Conservation (phyloP, 1,284 basidiomycete species). For the Mycena sp. region DNA sequence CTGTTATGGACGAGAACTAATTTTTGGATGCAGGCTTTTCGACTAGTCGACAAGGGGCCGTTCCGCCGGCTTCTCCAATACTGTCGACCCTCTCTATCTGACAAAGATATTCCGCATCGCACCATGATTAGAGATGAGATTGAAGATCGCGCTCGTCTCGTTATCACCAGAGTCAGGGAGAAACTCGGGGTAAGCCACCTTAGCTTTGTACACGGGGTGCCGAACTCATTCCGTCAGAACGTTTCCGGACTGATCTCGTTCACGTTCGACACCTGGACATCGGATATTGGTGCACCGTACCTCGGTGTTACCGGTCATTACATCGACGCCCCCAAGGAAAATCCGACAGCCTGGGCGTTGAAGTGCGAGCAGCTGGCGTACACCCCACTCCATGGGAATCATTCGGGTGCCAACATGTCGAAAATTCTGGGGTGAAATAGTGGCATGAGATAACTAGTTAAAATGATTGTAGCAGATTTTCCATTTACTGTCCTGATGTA, state of each 20-base stretch:
- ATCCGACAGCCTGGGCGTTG: constrained; percentile 36
- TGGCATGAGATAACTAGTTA: too few relatives aligned
- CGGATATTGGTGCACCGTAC: constrained; percentile 34
- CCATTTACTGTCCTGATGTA: too few relatives aligned
- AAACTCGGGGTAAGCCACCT: too few relatives aligned
- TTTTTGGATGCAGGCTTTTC: not conserved
- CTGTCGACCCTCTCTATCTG: not conserved
- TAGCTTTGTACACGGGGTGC: too few relatives aligned
- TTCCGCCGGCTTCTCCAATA: not conserved
- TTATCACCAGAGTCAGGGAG: too few relatives aligned
- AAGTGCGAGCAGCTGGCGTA: constrained; percentile 36
- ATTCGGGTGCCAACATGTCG: constrained; percentile 33
- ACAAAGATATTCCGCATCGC: constrained; percentile 3
- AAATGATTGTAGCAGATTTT: too few relatives aligned
- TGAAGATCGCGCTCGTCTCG: too few relatives aligned
- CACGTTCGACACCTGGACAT: constrained; percentile 41
- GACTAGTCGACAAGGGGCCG: not conserved
- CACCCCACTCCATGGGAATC: constrained; percentile 31
- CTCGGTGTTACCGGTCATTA: constrained; percentile 40
- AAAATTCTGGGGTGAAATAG: too few relatives aligned
- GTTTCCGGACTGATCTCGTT: constrained; percentile 22
- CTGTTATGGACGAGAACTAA: too few relatives aligned
- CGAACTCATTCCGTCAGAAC: too few relatives aligned
- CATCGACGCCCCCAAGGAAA: constrained; percentile 29
- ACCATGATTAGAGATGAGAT: not conserved